A percentile compares a stretch with the other conserved stretches of the same genome.
phyloP scores from a whole-genome alignment of 1,284 basidiomycete genomes.

The Rhizoctonia solani region DNA sequence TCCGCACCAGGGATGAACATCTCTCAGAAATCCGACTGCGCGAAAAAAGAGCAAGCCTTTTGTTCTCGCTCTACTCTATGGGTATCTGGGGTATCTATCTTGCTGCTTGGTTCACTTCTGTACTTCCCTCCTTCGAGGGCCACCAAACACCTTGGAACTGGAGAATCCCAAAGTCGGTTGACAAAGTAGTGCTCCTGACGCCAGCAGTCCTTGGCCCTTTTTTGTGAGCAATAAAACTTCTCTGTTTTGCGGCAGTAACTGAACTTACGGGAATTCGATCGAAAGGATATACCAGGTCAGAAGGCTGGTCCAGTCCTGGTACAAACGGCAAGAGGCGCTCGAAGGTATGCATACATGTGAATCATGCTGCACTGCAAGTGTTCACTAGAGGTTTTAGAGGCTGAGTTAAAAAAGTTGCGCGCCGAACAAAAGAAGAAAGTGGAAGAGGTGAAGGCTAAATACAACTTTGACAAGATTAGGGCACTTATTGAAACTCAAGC shows the following conservation, averaged over 20 bases:
- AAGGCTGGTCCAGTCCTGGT: constrained; percentile 85
- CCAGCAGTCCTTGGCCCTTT: constrained; percentile 77
- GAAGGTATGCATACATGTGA: constrained; percentile 66
- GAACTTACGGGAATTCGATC: neutral
- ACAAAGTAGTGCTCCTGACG: constrained; percentile 54
- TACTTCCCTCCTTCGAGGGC: constrained; percentile 55
- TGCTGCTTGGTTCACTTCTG: constrained; percentile 76
- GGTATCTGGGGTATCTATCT: constrained; percentile 81
- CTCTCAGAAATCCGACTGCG: constrained; percentile 88
- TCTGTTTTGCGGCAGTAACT: constrained; percentile 14
- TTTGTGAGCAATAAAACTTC: constrained; percentile 58
- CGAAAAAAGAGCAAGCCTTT: constrained; percentile 78
- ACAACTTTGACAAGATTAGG: constrained; percentile 91
- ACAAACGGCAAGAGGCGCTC: constrained; percentile 76
- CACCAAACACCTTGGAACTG: constrained; percentile 41
- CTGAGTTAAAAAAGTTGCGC: constrained; percentile 72
- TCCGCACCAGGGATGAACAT: constrained; percentile 73
- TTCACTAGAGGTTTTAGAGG: constrained; percentile 58
- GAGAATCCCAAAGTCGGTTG: constrained; percentile 47
- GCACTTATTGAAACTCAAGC: constrained; percentile 85
- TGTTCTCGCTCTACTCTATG: constrained; percentile 82
- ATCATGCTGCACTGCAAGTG: neutral
- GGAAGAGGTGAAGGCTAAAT: constrained; percentile 97
- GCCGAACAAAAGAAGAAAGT: constrained; percentile 84
- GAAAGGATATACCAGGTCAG: constrained; percentile 80